A percentile compares a stretch with the other conserved stretches of the same genome.
phyloP scores from a whole-genome alignment of 2,329 filamentous ascomycete genomes.

The Gremmenia infestans region DNA sequence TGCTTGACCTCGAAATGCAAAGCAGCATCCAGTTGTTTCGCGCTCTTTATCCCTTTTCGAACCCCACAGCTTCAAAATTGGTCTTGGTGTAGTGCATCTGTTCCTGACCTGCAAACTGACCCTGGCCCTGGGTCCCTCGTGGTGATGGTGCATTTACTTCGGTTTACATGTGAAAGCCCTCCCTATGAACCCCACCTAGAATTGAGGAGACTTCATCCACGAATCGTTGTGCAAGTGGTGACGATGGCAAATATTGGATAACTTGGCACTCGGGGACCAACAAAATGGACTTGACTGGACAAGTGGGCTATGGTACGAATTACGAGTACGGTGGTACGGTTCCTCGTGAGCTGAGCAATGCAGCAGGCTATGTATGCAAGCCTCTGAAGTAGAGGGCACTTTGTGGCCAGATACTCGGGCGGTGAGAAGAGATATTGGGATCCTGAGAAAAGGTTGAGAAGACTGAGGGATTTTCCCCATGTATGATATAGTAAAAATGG shows the following conservation, averaged over 20 bases:
- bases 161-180: conserved; percentile 14
- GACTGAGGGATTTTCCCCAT: background rate
- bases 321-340: background rate
- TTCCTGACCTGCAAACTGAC: no score
- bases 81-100: no score
- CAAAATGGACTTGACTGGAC: no score
- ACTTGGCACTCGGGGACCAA: background rate
- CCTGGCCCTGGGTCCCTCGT: no score
- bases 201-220: no score
- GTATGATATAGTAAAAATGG: background rate
- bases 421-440: conserved; percentile 13
- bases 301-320: background rate
- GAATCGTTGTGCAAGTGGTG: no score
- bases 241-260: background rate
- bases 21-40: no score
- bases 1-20: no score
- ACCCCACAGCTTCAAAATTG: no score
- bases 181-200: background rate
- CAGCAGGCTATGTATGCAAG: conserved; percentile 2
- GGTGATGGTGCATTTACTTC: background rate
- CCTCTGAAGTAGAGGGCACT: background rate
- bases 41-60: no score
- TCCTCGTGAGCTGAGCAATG: conserved; percentile 7
- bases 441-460: background rate
- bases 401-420: conserved; percentile 5